Evolutionary conservation across 345 rosid species (phyloP).

Genomic region (Ceriops decandra): DNA sequence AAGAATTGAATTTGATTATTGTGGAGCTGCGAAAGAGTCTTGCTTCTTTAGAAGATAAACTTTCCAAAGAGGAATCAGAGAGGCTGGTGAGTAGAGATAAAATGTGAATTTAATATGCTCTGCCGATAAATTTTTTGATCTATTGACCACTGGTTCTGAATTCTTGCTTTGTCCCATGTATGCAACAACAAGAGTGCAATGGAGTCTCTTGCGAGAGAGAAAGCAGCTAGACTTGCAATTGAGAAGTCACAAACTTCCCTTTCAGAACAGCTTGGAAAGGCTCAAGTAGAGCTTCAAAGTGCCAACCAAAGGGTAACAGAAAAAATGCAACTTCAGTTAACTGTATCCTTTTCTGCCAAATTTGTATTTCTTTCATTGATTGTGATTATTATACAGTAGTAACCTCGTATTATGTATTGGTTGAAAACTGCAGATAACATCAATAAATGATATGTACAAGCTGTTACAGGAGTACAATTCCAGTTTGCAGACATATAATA

Average conservation of each 20-base stretch:
- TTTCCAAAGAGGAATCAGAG: constrained; percentile 79
- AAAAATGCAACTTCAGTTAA: constrained; percentile 12
- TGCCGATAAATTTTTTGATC: background rate
- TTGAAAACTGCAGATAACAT: constrained; percentile 58
- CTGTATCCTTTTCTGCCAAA: background rate
- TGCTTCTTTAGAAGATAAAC: constrained; percentile 66
- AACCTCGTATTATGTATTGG: constrained; percentile 1
- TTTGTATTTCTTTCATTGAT: constrained; percentile 3
- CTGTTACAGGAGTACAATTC: constrained; percentile 89
- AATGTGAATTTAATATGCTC: constrained; percentile 7
- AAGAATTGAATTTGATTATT: constrained; percentile 82
- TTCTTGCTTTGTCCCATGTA: constrained; percentile 2
- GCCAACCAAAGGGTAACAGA: constrained; percentile 85
- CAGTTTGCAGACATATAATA: constrained; percentile 88
- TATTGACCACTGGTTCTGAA: constrained; percentile 5
- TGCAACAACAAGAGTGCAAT: constrained; percentile 51
- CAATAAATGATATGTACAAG: constrained; percentile 94
- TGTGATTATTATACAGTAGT: background rate
- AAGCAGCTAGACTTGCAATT: constrained; percentile 55
- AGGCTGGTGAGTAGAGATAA: constrained; percentile 53
- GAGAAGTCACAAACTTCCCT: constrained; percentile 75
- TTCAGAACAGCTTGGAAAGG: constrained; percentile 72
- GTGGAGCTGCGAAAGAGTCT: constrained; percentile 78
- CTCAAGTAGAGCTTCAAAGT: constrained; percentile 81
- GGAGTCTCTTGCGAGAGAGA: constrained; percentile 78